Evolutionary conservation across 2,329 filamentous ascomycete species (phyloP).

Genomic region (Aspergillus fischeri): DNA sequence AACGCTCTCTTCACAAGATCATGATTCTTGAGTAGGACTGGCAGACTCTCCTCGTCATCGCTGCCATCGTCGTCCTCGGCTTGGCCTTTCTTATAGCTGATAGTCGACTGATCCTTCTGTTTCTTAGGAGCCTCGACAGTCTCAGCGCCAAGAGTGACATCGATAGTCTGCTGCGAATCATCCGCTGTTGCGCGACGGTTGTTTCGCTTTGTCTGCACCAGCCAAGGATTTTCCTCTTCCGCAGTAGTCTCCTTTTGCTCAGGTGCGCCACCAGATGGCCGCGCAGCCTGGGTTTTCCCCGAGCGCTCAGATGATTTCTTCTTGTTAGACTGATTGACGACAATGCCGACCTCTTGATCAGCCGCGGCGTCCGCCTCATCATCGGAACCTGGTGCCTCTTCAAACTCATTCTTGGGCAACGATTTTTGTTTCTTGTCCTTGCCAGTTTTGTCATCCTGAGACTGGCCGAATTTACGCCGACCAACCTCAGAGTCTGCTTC

Average conservation of each 20-base stretch:
- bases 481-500: conserved; percentile 58
- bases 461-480: conserved; percentile 47
- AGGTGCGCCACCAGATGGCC: conserved; percentile 10
- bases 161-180: conserved; percentile 28
- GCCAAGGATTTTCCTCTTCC: conserved; percentile 36
- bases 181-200: conserved; percentile 27
- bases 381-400: conserved; percentile 55
- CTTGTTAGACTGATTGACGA: conserved; percentile 23
- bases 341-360: conserved; percentile 34
- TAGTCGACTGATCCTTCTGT: conserved; percentile 17
- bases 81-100: conserved; percentile 15
- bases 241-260: conserved; percentile 16
- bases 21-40: conserved; percentile 47
- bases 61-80: conserved; percentile 44
- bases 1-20: conserved; percentile 79
- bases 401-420: conserved; percentile 53
- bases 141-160: conserved; percentile 26
- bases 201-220: conserved; percentile 31
- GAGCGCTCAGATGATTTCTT: conserved; percentile 14
- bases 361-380: conserved; percentile 29
- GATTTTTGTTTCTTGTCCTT: conserved; percentile 24
- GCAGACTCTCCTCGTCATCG: conserved; percentile 40
- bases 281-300: conserved; percentile 16
- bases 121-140: conserved; percentile 17
- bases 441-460: conserved; percentile 27